Evolutionary conservation across 2,329 filamentous ascomycete genomes (phyloP).

Genomic region (Verticillium klebahnii): DNA sequence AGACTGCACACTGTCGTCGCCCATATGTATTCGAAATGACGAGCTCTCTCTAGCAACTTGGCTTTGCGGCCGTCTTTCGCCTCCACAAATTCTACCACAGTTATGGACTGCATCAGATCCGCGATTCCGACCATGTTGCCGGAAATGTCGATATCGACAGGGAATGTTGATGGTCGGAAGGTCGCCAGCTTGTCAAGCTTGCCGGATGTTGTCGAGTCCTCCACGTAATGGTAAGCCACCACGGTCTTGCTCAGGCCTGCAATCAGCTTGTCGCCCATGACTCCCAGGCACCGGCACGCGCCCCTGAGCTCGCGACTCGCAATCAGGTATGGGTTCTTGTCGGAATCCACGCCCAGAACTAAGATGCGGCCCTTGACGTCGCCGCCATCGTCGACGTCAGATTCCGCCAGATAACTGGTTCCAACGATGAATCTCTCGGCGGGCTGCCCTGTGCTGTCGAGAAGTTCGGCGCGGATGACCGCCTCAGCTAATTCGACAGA

Average conservation of each 20-base stretch:
- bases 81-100: slow-evolving; percentile 67
- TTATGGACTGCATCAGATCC: slow-evolving; percentile 91
- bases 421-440: slow-evolving; percentile 87
- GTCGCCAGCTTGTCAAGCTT: slow-evolving; percentile 66
- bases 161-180: slow-evolving; percentile 78
- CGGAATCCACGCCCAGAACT: slow-evolving; percentile 74
- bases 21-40: slow-evolving; percentile 81
- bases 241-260: slow-evolving; percentile 89
- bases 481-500: slow-evolving; percentile 74
- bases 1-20: slow-evolving; percentile 72
- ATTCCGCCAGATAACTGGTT: slow-evolving; percentile 70
- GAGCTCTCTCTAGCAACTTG: slow-evolving; percentile 66
- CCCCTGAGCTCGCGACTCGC: slow-evolving; percentile 68
- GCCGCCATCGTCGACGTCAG: slow-evolving; percentile 37
- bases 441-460: slow-evolving; percentile 47
- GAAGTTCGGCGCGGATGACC: slow-evolving; percentile 71
- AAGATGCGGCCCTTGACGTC: slow-evolving; percentile 69
- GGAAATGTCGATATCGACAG: slow-evolving; percentile 72
- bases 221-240: slow-evolving; percentile 50
- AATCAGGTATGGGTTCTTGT: slow-evolving; percentile 69
- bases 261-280: slow-evolving; percentile 73
- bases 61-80: slow-evolving; percentile 53
- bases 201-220: slow-evolving; percentile 50
- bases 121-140: slow-evolving; percentile 76
- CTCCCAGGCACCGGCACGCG: slow-evolving; percentile 72